Evolutionary conservation across 2,329 filamentous ascomycete species (phyloP).

Genomic region (Volutella citrinella): DNA sequence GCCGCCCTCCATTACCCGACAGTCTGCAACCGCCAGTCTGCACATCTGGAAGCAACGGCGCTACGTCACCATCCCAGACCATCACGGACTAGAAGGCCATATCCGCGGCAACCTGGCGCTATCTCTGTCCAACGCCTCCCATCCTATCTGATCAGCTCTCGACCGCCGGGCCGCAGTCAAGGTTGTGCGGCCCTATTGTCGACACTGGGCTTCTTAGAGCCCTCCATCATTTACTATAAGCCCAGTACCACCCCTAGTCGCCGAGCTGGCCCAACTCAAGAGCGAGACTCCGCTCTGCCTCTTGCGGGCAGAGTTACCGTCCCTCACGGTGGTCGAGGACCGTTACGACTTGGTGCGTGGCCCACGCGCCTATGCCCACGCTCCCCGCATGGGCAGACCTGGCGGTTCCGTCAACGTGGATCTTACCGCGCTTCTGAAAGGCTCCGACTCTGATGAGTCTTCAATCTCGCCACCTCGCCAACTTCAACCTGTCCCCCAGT

Average conservation of each 20-base stretch:
- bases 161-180: no score
- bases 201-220: constrained; percentile 18
- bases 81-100: no score
- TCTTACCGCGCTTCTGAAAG: constrained; percentile 87
- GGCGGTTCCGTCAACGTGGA: constrained; percentile 69
- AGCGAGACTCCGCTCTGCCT: constrained; percentile 40
- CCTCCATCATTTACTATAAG: constrained; percentile 13
- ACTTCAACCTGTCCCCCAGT: constrained; percentile 17
- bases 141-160: no score
- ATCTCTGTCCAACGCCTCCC: constrained; percentile 1
- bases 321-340: constrained; percentile 27
- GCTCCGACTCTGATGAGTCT: constrained; percentile 70
- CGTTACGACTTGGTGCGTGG: constrained; percentile 26
- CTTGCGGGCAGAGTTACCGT: constrained; percentile 37
- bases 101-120: no score
- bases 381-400: constrained; percentile 23
- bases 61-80: constrained; percentile 8
- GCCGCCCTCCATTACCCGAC: constrained; percentile 20
- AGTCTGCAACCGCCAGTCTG: constrained; percentile 15
- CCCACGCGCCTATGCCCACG: constrained; percentile 27
- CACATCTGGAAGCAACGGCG: constrained; percentile 11
- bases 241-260: no score
- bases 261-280: constrained; percentile 41
- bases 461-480: constrained; percentile 42
- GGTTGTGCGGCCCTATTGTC: constrained; percentile 15